Evolutionary conservation across 257 asterid species (phyloP), one percentile per base, ranked within the genome.

Genomic region (Penstemon barbatus): DNA sequence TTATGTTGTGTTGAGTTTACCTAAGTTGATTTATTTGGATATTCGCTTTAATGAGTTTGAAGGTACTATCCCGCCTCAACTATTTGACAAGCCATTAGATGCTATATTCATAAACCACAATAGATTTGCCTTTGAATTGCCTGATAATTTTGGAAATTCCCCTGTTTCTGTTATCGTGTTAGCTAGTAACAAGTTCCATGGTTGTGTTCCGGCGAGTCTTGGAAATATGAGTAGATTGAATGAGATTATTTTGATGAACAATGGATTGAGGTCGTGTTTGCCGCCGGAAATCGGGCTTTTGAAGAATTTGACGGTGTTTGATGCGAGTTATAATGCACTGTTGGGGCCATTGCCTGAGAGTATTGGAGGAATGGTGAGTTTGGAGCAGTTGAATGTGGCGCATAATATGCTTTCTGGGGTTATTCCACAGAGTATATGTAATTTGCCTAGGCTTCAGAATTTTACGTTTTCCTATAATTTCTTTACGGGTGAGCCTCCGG

Each of bases 141-240:
- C 97, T 0, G 97, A 86, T 33, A 90, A 90, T 70, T 90, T 90
- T 15, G 97, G 97, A 0, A 90, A 90, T 71, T 90, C 97, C 4
- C 97, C 97, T 18, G 97, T 90, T 3, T 90, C 97, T 0, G 97
- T 90, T 15, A 86, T 90, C 49, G 97, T 90, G 2, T 43, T 90
- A 12, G 96, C 96, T 2, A 83, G 79, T 75, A 90, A 90, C 65
- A 82, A 74, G 44, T 90, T 90, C 72, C 97, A 88, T 63, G 97
- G 97, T 10, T 88, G 97, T 56, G 79, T 90, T 1, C 97, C 96
- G 8, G 85, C 92, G 37, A 88, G 97, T 37, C 72, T 90, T 0
- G 97, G 95, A 0, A 90, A 88, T 41, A 90, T 90, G 97, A 83
- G 76, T 74, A 83, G 82, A 66, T 65, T 90, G 65, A 82, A 90